A percentile compares a stretch with the other conserved stretches of the same genome.
Evolutionary conservation across 768 basidiomycete genomes (phyloP).

Genomic region (Dioszegia crocea): DNA sequence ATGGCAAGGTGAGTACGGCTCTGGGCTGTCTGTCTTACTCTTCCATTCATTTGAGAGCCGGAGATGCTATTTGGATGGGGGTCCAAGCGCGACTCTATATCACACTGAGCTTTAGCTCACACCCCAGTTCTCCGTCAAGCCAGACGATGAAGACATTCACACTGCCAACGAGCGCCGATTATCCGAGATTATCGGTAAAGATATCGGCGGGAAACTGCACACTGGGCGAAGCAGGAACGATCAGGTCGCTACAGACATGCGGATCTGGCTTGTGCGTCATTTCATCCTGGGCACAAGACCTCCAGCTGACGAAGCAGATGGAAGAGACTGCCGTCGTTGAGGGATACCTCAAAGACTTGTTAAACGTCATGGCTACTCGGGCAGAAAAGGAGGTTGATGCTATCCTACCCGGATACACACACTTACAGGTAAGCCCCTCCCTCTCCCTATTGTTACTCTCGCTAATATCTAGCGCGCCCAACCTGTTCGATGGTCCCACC

Average conservation of each 20-base stretch:
- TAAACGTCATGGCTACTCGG: constrained; percentile 83
- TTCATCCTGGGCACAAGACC: no score
- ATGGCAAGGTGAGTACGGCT: constrained; percentile 63
- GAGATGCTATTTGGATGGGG: no score
- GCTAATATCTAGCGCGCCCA: constrained; percentile 70
- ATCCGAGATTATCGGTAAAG: constrained; percentile 83
- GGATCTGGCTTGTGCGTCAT: constrained; percentile 69
- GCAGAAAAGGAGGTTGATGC: constrained; percentile 90
- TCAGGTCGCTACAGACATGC: constrained; percentile 97
- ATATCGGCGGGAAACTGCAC: constrained; percentile 86
- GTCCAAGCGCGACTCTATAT: neutral
- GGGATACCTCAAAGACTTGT: constrained; percentile 65
- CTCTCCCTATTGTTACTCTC: neutral
- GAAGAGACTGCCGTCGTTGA: constrained; percentile 68
- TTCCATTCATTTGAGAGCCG: no score
- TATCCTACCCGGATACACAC: constrained; percentile 93
- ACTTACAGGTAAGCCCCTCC: constrained; percentile 54
- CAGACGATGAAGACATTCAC: constrained; percentile 98
- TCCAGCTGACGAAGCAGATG: constrained; percentile 48
- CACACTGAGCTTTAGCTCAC: neutral
- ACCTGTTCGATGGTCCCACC: constrained; percentile 98
- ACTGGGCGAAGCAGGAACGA: constrained; percentile 97
- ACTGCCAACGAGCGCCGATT: constrained; percentile 95
- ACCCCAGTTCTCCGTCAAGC: constrained; percentile 64
- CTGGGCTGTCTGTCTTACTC: no score